A percentile compares a stretch with the other conserved stretches of the same genome.
These are phyloP conservation scores for Sporothrix protearum DNA, from an alignment of 2,329 filamentous ascomycete species.

Conservation along the genomic window DNA sequence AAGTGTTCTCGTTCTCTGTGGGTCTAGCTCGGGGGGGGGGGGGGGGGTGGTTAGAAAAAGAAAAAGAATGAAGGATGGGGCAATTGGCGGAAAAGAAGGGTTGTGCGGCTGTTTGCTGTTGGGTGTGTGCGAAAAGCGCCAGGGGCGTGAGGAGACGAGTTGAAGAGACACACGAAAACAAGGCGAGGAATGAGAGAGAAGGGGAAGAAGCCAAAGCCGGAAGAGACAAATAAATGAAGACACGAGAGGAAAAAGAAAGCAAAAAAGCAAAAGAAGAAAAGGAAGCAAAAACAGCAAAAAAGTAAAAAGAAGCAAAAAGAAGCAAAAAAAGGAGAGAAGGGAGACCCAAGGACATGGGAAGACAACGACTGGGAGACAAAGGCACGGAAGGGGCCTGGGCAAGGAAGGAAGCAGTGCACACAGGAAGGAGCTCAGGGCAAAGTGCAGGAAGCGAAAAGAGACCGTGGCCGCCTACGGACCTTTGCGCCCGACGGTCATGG, in stretches of 20 bases:
- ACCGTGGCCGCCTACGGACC: neutral
- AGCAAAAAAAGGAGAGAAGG: neutral
- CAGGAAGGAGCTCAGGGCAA: neutral
- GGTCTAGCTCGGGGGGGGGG: neutral
- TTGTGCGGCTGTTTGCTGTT: slow-evolving; percentile 14
- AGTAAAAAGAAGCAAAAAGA: neutral
- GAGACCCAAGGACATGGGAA: neutral
- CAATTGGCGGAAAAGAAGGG: neutral
- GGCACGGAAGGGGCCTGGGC: no score
- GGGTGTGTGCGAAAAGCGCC: neutral
- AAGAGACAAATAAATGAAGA: neutral
- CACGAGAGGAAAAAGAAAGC: neutral
- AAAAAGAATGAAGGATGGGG: neutral
- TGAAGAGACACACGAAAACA: neutral
- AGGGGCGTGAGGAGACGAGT: neutral
- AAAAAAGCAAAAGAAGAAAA: no score
- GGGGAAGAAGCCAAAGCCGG: neutral
- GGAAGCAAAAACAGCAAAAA: no score
- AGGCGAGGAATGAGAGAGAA: neutral
- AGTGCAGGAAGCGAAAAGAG: neutral
- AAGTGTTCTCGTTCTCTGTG: neutral
- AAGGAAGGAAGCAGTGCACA: no score
- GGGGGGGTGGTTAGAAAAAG: neutral
- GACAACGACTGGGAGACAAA: no score
- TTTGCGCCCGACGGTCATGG: neutral